Evolutionary conservation across 441 rosid genomes (phyloP).

Genomic region (Corymbia calophylla): DNA sequence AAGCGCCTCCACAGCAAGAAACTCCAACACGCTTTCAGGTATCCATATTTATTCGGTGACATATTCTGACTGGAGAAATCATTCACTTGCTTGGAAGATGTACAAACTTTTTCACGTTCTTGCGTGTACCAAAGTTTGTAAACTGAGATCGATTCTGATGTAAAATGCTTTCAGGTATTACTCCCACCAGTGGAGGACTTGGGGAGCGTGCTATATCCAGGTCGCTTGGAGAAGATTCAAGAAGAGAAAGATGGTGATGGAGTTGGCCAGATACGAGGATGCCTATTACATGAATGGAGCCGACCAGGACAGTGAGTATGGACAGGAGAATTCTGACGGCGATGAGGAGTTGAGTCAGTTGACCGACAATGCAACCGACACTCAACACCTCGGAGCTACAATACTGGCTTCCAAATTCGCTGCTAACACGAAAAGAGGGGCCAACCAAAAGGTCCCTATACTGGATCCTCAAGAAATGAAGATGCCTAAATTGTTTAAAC

Average conservation of each 20-base stretch:
- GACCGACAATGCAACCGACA: conserved; percentile 5
- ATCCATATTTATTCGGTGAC: conserved; percentile 4
- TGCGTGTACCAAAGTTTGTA: neutral
- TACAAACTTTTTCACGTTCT: neutral
- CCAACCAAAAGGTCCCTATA: neutral
- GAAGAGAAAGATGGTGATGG: conserved; percentile 57
- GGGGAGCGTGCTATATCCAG: conserved; percentile 78
- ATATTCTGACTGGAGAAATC: neutral
- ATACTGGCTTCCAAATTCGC: conserved; percentile 61
- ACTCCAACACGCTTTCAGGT: conserved; percentile 85
- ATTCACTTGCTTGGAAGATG: neutral
- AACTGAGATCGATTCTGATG: neutral
- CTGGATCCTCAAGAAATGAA: conserved; percentile 2
- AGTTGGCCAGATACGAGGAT: conserved; percentile 56
- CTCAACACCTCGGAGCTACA: conserved; percentile 42
- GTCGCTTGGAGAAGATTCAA: conserved; percentile 58
- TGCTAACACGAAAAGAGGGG: conserved; percentile 30
- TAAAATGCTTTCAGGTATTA: conserved; percentile 83
- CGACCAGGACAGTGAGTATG: conserved; percentile 2
- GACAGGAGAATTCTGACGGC: conserved; percentile 4
- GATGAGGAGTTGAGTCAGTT: conserved; percentile 1
- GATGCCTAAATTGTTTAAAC: conserved; percentile 12
- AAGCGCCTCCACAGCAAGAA: conserved; percentile 77
- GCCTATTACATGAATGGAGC: conserved; percentile 7
- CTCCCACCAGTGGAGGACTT: conserved; percentile 87